Base-by-base conservation (phyloP, 148 eudicot species). In the Vaccinium vitisidaea region DNA sequence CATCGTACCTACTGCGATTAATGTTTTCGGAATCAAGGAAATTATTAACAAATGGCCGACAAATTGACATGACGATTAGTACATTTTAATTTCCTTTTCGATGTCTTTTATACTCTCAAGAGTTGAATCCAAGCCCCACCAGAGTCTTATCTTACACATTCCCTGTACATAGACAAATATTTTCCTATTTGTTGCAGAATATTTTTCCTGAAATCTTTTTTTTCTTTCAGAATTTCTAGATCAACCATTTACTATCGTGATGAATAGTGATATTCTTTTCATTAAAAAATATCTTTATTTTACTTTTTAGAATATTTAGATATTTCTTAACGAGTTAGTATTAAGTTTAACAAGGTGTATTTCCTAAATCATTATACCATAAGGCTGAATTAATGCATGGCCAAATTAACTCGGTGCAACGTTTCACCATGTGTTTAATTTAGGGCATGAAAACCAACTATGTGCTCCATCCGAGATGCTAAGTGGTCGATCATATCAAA, bases 1-100 rank as follows among this genome's bases (percentile, higher is more conserved):
- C 12, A 67, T 4, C 25, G 36, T 32, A 25, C 73, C 73, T 4
- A 67, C 73, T 67, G 73, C 39, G 73, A 67, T 11, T 67, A 67
- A 67, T 67, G 15, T 67, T 27, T 25, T 67, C 73, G 16, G 11
- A 67, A 67, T 23, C 32, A 67, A 67, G 73, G 2, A 67, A 67
- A 67, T 67, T 25, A 32, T 67, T 25, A 67, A 67, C 15, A 67
- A 67, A 67, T 67, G 73, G 73, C 73, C 73, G 73, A 67, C 73
- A 67, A 67, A 67, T 67, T 67, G 73, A 67, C 73, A 14, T 67
- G 73, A 67, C 73, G 32, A 63, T 10, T 63, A n/a, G n/a, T n/a
- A 25, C 36, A 23, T 67, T 12, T 27, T 25, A 2, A 67, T 67
- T 67, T 67, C 32, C 32, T 11, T 67, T 8, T 12, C 12, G 5